phyloP scores from a whole-genome alignment of 1,139 yeast genomes.

The Geotrichum carabidarum region DNA sequence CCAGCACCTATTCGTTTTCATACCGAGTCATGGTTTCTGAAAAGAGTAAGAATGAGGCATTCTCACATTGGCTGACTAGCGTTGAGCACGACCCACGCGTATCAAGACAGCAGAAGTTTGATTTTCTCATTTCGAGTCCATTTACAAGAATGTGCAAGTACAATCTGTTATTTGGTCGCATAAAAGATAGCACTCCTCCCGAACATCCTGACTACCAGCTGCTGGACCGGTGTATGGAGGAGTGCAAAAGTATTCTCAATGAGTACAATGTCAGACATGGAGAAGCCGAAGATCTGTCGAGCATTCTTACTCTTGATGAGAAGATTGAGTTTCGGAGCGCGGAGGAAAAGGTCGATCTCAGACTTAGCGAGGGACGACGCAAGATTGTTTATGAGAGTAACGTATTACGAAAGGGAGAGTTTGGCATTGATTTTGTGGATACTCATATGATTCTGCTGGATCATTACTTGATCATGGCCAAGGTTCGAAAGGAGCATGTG shows the following conservation, averaged over 20 bases:
- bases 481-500: slow-evolving; percentile 38
- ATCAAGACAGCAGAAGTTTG: slow-evolving; percentile 39
- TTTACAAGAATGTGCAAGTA: slow-evolving; percentile 55
- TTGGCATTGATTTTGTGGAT: slow-evolving; percentile 45
- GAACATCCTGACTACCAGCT: slow-evolving; percentile 53
- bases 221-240: slow-evolving; percentile 51
- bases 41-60: slow-evolving; percentile 46
- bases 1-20: slow-evolving; percentile 40
- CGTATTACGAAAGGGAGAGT: slow-evolving; percentile 57
- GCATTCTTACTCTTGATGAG: slow-evolving; percentile 35
- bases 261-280: slow-evolving; percentile 47
- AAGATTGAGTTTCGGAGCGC: slow-evolving; percentile 40
- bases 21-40: slow-evolving; percentile 35
- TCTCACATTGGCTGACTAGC: slow-evolving; percentile 46
- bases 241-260: slow-evolving; percentile 44
- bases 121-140: slow-evolving; percentile 59
- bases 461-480: slow-evolving; percentile 66
- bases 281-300: slow-evolving; percentile 40
- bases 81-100: slow-evolving; percentile 45
- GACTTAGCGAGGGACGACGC: slow-evolving; percentile 54
- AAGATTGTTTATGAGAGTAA: slow-evolving; percentile 57
- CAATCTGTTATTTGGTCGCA: slow-evolving; percentile 60
- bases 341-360: slow-evolving; percentile 41
- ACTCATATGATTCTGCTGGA: slow-evolving; percentile 62
- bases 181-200: slow-evolving; percentile 48